Percentiles rank a stretch among this genome's conserved stretches.
Evolutionary conservation across 345 rosid species (phyloP).

Genomic region (Gossypium bickii): DNA sequence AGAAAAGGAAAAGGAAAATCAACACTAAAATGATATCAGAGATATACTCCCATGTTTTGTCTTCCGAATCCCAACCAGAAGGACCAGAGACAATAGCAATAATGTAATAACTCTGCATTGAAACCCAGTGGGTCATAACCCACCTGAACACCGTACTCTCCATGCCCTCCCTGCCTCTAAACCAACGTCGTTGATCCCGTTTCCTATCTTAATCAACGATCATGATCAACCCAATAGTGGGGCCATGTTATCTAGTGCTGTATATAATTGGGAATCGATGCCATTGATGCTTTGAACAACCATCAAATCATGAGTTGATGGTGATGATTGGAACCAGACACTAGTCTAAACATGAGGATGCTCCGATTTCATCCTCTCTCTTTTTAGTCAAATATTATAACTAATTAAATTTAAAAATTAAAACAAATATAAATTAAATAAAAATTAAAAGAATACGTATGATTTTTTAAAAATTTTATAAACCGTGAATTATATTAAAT

Average conservation of each 20-base stretch:
- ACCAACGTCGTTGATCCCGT: constrained; percentile 22
- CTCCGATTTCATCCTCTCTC: no score
- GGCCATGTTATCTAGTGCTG: constrained; percentile 17
- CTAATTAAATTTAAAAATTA: no score
- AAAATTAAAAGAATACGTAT: no score
- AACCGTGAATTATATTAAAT: no score
- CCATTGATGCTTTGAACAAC: constrained; percentile 33
- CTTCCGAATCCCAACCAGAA: constrained; percentile 22
- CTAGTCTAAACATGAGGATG: background rate
- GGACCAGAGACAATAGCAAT: background rate
- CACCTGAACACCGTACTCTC: constrained; percentile 26
- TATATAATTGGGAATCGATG: constrained; percentile 26
- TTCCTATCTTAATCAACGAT: constrained; percentile 8
- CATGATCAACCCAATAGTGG: background rate
- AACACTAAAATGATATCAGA: background rate
- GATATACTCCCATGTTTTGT: constrained; percentile 5
- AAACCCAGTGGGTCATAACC: constrained; percentile 15
- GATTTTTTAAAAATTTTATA: no score
- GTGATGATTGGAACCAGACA: constrained; percentile 47
- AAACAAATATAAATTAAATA: no score
- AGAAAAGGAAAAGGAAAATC: background rate
- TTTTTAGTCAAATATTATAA: no score
- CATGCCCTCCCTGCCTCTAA: constrained; percentile 1
- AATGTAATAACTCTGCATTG: constrained; percentile 6
- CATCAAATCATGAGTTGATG: constrained; percentile 50